Evolutionary conservation across 768 basidiomycete species (phyloP).

Genomic region (Lactarius indigo): DNA sequence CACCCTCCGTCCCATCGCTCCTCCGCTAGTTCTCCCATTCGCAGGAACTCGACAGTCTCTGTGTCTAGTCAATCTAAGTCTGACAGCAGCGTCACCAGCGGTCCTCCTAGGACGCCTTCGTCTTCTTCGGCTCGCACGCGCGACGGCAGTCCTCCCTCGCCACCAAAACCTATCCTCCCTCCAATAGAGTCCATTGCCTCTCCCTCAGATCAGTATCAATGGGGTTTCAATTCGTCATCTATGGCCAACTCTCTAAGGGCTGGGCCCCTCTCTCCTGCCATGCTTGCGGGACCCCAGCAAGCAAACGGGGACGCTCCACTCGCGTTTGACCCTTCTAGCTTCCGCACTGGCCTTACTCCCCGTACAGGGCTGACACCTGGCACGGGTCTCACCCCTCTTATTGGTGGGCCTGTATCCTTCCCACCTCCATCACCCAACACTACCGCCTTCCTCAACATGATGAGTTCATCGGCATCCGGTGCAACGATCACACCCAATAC

Average conservation of each 20-base stretch:
- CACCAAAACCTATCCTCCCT: constrained; percentile 69
- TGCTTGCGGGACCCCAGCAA: constrained; percentile 85
- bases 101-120: constrained; percentile 26
- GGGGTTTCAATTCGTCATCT: constrained; percentile 59
- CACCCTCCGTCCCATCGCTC: constrained; percentile 33
- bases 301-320: constrained; percentile 36
- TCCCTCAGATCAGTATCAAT: constrained; percentile 52
- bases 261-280: constrained; percentile 93
- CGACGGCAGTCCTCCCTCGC: constrained; percentile 33
- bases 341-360: constrained; percentile 86
- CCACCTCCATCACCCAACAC: constrained; percentile 86
- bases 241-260: constrained; percentile 79
- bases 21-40: constrained; percentile 35
- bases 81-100: constrained; percentile 28
- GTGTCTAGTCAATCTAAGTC: constrained; percentile 28
- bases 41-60: constrained; percentile 32
- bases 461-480: constrained; percentile 48
- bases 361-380: constrained; percentile 81
- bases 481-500: constrained; percentile 61
- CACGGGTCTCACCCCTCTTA: constrained; percentile 82
- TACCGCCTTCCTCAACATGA: constrained; percentile 88
- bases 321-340: constrained; percentile 65
- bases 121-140: constrained; percentile 26
- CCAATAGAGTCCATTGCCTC: constrained; percentile 78
- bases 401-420: constrained; percentile 69